phyloP scores from a whole-genome alignment of 208 protist species.

The Leishmania aethiopica region DNA sequence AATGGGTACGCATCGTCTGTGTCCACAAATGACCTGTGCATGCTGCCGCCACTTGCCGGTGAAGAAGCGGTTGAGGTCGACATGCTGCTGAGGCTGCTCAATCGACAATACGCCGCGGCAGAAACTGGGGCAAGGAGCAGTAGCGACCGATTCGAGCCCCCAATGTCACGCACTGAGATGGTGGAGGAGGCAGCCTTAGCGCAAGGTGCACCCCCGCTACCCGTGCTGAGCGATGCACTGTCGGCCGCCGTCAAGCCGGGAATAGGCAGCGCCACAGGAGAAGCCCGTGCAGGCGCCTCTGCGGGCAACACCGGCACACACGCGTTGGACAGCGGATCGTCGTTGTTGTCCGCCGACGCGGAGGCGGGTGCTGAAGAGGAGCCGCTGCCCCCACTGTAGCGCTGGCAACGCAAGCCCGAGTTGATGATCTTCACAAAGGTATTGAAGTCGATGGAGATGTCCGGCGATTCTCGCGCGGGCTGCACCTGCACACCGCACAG shows the following conservation, averaged over 20 bases:
- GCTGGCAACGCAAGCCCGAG: slow-evolving; percentile 1
- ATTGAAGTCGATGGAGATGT: slow-evolving; percentile 15
- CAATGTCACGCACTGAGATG: not conserved
- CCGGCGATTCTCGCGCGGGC: not conserved
- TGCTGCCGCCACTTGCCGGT: slow-evolving; percentile 2
- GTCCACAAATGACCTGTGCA: slow-evolving; percentile 3
- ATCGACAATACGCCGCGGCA: slow-evolving; percentile 1
- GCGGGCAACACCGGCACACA: slow-evolving; percentile 1
- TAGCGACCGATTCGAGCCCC: not conserved
- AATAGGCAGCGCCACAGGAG: slow-evolving; percentile 1
- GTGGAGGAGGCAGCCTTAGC: not conserved
- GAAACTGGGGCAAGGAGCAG: not conserved
- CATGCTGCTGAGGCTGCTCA: not conserved
- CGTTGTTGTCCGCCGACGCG: not conserved
- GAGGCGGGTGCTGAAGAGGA: not conserved
- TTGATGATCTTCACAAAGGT: slow-evolving; percentile 27
- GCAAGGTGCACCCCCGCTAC: slow-evolving; percentile 1
- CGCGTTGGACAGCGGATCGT: not conserved
- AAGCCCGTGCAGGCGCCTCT: not conserved
- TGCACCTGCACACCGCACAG: slow-evolving; percentile 16
- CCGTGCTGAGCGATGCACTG: slow-evolving; percentile 4
- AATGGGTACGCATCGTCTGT: slow-evolving; percentile 29
- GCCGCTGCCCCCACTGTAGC: slow-evolving; percentile 1
- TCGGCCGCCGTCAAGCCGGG: not conserved
- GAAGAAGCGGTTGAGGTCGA: not conserved